Evolutionary conservation across 179 eudicot genomes (phyloP), one percentile per base, ranked within the genome.

Genomic region (Silene noctiflora): DNA sequence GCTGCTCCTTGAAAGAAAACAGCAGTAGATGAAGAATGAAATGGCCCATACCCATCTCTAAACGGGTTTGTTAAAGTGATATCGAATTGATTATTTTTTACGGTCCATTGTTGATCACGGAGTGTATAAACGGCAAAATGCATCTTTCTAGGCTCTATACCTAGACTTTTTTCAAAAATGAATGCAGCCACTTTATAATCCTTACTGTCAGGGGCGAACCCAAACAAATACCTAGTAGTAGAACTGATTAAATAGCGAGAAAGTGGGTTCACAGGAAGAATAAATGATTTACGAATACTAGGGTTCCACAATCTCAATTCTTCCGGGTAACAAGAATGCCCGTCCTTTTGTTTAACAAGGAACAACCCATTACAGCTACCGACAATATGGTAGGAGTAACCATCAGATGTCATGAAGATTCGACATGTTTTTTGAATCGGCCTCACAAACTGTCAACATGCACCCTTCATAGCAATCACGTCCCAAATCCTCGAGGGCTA

Each of bases 291-390:
- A 12, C 53, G 53, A 46, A 46, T 44, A 44, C 48, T 44, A 11
- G 48, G 48, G 48, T 44, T 44, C 48, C 48, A 44, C 48, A 44
- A 44, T 46, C 53, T 46, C 53, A 46, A 46, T 10, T 12, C 13
- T 2, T 46, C 33, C 3, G 33, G 33, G 33, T 2, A 46, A 46
- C 13, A 9, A 46, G 5, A 27, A 63, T 4, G 39, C 5, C 17
- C 39, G 5, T 24, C 11, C 51, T 13, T 6, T 6, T 55, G n/a
- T 13, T 8, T 4, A 13, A 22, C 55, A 6, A 48, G 27, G 11
- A 71, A 11, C 42, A 51, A 53, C 0, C 74, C 74, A 48, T 69
- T 46, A 22, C 35, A 63, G 67, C 39, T 63, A 27, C 67, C 67
- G 24, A 63, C 0, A 63, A 63, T 12, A 14, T 22, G 25, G 67